Base-by-base conservation (phyloP, 306 rosid species). In the Citrullus colocynthis region DNA sequence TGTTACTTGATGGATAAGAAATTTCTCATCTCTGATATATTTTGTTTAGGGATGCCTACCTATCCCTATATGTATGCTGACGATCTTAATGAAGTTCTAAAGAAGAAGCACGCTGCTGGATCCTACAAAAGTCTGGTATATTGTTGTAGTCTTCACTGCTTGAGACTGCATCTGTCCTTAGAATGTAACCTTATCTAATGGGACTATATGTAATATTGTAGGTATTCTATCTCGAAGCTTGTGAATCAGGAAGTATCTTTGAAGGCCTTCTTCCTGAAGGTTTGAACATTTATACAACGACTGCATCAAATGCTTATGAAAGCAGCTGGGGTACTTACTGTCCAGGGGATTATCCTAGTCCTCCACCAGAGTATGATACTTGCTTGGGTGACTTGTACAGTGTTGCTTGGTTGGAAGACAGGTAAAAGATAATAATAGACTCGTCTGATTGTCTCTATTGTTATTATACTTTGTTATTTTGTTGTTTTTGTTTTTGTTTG, bases 311-410 rank as follows among this genome's bases (percentile, higher is more conserved):
- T 81, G 93, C 97, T 75, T 89, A 75, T 70, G 98, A 93, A 88
- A 93, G 97, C 85, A 93, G 97, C 80, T 93, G 98, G 98, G 98
- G 97, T 76, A 89, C 93, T 41, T 93, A 93, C 79, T 93, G 98
- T 81, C 98, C 97, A 12, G 97, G 97, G 80, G 97, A 90, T 61
- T 44, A 73, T 85, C 92, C 93, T 18, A 83, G 97, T 82, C 97
- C 97, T 74, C 98, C 98, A 28, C 84, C 86, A 62, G 98, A 93
- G 83, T 93, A 86, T 73, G 92, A 84, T 63, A 93, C 98, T 79
- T 93, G 98, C 80, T 83, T 93, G 84, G 97, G 88, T 71, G 98
- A 93, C 87, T 85, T 93, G 82, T 93, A 90, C 79, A 93, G 98
- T 82, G 88, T 93, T 87, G 89, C 97, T 64, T 93, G 98, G 97